Conservation (phyloP, 2,329 filamentous ascomycete genomes). For the Cercospora citrullina region DNA sequence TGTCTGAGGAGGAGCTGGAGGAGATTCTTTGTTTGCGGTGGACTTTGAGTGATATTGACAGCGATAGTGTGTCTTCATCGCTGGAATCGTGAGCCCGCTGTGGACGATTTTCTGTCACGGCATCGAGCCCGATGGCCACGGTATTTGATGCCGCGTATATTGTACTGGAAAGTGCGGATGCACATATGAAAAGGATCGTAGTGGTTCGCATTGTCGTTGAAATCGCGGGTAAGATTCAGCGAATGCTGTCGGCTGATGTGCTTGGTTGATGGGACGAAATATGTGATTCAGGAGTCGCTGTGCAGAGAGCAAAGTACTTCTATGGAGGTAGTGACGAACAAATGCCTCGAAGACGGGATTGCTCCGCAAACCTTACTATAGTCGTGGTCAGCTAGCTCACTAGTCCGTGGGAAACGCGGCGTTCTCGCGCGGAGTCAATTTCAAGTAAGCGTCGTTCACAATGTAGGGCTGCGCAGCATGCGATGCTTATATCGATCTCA, state of each 20-base stretch:
- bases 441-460: background rate
- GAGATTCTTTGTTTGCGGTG: background rate
- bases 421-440: background rate
- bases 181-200: slow-evolving; percentile 4
- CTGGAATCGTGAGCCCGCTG: background rate
- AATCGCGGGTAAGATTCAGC: background rate
- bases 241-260: background rate
- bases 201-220: background rate
- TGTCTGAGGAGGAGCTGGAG: background rate
- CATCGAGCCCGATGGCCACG: slow-evolving; percentile 2
- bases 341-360: background rate
- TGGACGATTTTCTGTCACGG: slow-evolving; percentile 5
- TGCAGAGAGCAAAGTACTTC: background rate
- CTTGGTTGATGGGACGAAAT: background rate
- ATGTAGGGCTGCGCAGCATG: background rate
- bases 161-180: slow-evolving; percentile 1
- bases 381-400: background rate
- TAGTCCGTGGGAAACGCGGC: background rate
- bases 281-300: background rate
- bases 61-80: background rate
- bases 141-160: slow-evolving; percentile 1
- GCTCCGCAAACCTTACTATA: background rate
- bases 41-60: background rate
- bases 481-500: background rate
- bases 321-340: background rate